Conservation (phyloP, 129 eudicot species). For the Sambucus nigra region DNA sequence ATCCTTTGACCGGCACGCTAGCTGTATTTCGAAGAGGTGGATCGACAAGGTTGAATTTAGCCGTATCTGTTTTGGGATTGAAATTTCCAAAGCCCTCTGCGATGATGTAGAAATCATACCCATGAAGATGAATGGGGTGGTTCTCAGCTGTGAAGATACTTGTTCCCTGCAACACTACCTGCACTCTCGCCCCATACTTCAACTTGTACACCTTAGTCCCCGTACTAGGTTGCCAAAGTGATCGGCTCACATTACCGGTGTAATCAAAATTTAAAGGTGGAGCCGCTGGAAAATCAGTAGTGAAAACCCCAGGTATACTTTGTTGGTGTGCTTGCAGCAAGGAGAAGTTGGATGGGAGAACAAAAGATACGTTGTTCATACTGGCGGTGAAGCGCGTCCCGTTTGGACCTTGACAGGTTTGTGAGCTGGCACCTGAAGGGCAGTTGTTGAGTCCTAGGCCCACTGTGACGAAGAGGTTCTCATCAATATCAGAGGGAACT, state of each 20-base stretch:
- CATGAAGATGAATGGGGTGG: slow-evolving; percentile 97
- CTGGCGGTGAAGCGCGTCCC: slow-evolving; percentile 82
- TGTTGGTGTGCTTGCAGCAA: slow-evolving; percentile 75
- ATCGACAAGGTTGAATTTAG: slow-evolving; percentile 86
- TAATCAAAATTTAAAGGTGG: slow-evolving; percentile 83
- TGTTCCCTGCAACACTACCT: slow-evolving; percentile 84
- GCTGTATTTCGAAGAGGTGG: slow-evolving; percentile 89
- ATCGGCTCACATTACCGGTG: slow-evolving; percentile 77
- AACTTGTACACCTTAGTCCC: slow-evolving; percentile 67
- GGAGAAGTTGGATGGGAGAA: slow-evolving; percentile 72
- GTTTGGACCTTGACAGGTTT: slow-evolving; percentile 82
- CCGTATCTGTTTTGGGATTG: slow-evolving; percentile 54
- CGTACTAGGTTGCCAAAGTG: slow-evolving; percentile 66
- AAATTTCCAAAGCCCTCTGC: slow-evolving; percentile 95
- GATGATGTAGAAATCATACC: slow-evolving; percentile 86
- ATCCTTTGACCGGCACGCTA: slow-evolving; percentile 74
- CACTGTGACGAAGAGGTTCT: slow-evolving; percentile 58
- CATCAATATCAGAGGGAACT: slow-evolving; percentile 71
- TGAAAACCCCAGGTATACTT: slow-evolving; percentile 78
- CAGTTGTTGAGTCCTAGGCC: slow-evolving; percentile 71
- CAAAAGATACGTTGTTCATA: slow-evolving; percentile 86
- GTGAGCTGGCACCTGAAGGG: slow-evolving; percentile 46
- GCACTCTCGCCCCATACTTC: slow-evolving; percentile 70
- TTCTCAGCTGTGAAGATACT: slow-evolving; percentile 76
- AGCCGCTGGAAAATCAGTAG: slow-evolving; percentile 62